Evolutionary conservation across 192 early-diverging fungal genomes (phyloP), one percentile per base, ranked within the genome.

Genomic region (Backusella liffmaniae): DNA sequence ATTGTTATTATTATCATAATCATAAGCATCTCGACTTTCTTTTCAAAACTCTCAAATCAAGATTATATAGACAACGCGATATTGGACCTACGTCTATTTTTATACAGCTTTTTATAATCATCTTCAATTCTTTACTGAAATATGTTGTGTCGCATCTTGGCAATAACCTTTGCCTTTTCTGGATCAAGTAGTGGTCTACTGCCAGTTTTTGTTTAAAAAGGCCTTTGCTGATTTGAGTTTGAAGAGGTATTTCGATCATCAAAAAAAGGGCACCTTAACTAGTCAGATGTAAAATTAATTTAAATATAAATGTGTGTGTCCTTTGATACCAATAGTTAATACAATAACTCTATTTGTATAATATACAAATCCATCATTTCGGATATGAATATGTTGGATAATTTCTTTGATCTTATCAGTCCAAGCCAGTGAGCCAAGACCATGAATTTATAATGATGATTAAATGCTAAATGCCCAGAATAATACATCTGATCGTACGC

Each of bases 141-240:
- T 62, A 62, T 62, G 56, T 12, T 62, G 56, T 62, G 56, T 62
- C 12, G 56, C 56, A 62, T 62, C 56, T 62, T 62, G 56, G 56
- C 56, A 62, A 62, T 13, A 62, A 62, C 12, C 56, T 62, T 62
- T 62, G 9, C 56, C 56, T 62, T 62, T 62, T 62, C 56, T 62
- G 56, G 56, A 62, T 62, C 56, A 62, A 29, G 21, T 9, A 23
- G 8, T 56, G 53, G 2, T 2, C 53, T 18, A 29, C 6, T 62
- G 23, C 26, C 23, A 29, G 26, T 13, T 62, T 2, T 12, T 3
- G 26, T 23, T 29, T 62, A 29, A 62, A 26, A 29, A 12, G 9
- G 8, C 0, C 10, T 26, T 59, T 62, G 23, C 26, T 29, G 23
- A 62, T 62, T 29, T 62, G 56, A 62, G 56, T 62, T 62, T 62